A percentile compares a stretch with the other conserved stretches of the same genome.
phyloP scores from a whole-genome alignment of 1,284 basidiomycete genomes.

The Violaceomyces palustris region DNA sequence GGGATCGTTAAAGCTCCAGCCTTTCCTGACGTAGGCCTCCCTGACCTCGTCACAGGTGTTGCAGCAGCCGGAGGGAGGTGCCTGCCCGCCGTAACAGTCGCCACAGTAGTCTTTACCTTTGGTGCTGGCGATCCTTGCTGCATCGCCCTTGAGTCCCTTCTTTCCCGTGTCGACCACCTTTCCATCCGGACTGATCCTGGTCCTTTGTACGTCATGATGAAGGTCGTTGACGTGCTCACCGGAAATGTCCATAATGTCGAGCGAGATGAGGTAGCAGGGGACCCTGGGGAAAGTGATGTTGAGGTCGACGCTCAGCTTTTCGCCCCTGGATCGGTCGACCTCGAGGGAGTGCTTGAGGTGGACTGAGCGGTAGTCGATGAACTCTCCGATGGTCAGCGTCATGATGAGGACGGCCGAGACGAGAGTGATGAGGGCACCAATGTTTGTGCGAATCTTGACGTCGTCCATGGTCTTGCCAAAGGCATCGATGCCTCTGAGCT shows the following conservation, averaged over 20 bases:
- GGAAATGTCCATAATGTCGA: constrained; percentile 97
- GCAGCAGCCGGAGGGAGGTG: constrained; percentile 73
- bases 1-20: constrained; percentile 91
- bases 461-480: constrained; percentile 70
- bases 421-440: constrained; percentile 65
- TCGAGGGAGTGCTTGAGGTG: constrained; percentile 56
- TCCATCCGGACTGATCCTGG: constrained; percentile 67
- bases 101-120: constrained; percentile 57
- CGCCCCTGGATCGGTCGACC: constrained; percentile 80
- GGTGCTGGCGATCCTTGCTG: constrained; percentile 29
- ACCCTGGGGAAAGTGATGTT: constrained; percentile 94
- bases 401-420: constrained; percentile 86
- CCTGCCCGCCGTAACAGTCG: constrained; percentile 89
- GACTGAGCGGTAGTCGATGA: constrained; percentile 85
- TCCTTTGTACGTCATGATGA: constrained; percentile 77
- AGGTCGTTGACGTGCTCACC: constrained; percentile 76
- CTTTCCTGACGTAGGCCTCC: constrained; percentile 79
- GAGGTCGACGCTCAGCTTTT: constrained; percentile 84
- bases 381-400: constrained; percentile 85
- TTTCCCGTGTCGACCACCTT: constrained; percentile 33
- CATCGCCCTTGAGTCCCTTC: constrained; percentile 42
- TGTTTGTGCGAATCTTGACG: constrained; percentile 50
- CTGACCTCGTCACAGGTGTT: constrained; percentile 94
- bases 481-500: constrained; percentile 68
- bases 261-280: constrained; percentile 69